Percentiles rank a stretch among this genome's conserved stretches.
phyloP scores from a whole-genome alignment of 179 eudicot genomes.

The Carnegiea gigantea region DNA sequence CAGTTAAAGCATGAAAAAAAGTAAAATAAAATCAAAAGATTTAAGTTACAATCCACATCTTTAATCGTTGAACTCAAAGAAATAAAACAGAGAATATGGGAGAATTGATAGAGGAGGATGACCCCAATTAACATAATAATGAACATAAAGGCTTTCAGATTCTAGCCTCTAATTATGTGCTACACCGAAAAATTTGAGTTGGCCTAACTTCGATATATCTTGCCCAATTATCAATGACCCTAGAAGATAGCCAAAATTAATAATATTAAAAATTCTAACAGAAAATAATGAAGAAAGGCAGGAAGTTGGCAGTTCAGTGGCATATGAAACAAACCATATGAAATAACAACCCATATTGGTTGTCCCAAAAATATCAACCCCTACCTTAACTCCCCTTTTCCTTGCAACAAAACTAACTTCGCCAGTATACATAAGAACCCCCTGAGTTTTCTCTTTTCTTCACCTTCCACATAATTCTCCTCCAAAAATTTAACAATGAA shows the following conservation, averaged over 20 bases:
- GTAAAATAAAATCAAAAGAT: too few species aligned
- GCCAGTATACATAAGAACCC: not conserved
- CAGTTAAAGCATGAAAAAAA: too few species aligned
- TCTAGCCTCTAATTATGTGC: too few species aligned
- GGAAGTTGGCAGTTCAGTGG: not conserved
- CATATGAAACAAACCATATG: not conserved
- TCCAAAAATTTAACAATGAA: not conserved
- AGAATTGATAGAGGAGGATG: too few species aligned
- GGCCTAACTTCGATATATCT: not conserved
- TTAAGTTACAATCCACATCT: too few species aligned
- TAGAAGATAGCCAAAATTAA: not conserved
- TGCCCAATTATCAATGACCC: not conserved
- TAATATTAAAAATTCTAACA: not conserved
- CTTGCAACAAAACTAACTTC: not conserved
- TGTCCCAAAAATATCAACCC: not conserved
- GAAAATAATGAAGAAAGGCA: not conserved
- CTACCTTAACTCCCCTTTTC: not conserved
- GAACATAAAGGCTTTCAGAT: too few species aligned
- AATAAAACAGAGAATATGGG: too few species aligned
- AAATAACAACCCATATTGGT: not conserved
- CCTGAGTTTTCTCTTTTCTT: not conserved
- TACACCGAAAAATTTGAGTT: too few species aligned
- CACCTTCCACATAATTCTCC: not conserved
- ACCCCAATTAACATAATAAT: too few species aligned
- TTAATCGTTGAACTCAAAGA: too few species aligned